Evolutionary conservation across 768 basidiomycete species (phyloP).

Genomic region (Collybia nuda): DNA sequence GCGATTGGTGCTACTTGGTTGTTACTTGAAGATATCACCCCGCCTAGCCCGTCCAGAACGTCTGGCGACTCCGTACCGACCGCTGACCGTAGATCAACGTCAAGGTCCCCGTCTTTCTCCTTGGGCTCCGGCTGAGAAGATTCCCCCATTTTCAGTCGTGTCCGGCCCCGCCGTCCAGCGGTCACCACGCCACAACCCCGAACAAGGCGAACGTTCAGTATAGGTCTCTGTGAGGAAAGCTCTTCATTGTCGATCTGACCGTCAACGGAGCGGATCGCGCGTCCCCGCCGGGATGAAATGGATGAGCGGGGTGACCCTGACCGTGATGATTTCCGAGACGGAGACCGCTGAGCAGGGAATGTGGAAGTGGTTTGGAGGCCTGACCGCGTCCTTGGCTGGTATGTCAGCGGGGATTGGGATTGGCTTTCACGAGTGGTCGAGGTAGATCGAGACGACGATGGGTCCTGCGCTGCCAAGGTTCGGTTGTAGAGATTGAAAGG

Average conservation of each 20-base stretch:
- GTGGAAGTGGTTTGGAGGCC: conserved; percentile 15
- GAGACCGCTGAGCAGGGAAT: conserved; percentile 15
- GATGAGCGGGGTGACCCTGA: conserved; percentile 12
- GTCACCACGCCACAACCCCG: conserved; percentile 1
- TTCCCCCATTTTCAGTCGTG: conserved; percentile 9
- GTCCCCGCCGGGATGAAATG: conserved; percentile 4
- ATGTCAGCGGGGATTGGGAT: conserved; percentile 10
- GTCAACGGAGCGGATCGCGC: neutral
- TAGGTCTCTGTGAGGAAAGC: conserved; percentile 6
- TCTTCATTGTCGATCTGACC: conserved; percentile 3
- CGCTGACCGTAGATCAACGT: too few species aligned
- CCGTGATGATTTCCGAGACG: conserved; percentile 5
- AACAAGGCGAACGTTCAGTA: conserved; percentile 25
- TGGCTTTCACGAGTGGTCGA: conserved; percentile 17
- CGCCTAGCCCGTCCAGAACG: neutral
- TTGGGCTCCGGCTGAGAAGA: neutral
- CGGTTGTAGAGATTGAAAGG: conserved; percentile 60
- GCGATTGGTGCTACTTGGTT: neutral
- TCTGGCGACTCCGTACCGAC: too few species aligned
- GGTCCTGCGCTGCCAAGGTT: conserved; percentile 18
- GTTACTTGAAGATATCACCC: neutral
- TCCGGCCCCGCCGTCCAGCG: conserved; percentile 15
- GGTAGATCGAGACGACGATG: conserved; percentile 23
- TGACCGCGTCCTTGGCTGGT: conserved; percentile 7
- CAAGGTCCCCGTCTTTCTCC: neutral